A percentile compares a stretch with the other conserved stretches of the same genome.
These are phyloP conservation scores for Calocera cornea DNA, from an alignment of 768 basidiomycete species.

Conservation along the genomic window DNA sequence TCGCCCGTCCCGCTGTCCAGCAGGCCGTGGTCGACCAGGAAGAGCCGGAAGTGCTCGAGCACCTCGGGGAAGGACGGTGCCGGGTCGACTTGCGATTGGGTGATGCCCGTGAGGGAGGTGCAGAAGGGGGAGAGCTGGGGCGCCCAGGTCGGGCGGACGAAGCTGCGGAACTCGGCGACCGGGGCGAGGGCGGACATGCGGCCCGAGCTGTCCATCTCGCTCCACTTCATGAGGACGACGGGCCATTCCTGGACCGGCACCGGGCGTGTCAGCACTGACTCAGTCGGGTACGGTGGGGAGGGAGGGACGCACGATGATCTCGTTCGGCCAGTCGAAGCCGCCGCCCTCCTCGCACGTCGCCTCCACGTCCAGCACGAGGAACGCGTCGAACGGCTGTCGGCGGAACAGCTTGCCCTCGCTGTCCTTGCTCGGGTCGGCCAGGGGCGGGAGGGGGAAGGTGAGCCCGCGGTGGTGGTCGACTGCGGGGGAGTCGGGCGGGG, in stretches of 20 bases:
- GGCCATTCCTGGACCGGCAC: slow-evolving; percentile 76
- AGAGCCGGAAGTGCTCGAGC: slow-evolving; percentile 45
- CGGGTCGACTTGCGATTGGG: slow-evolving; percentile 71
- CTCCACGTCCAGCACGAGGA: slow-evolving; percentile 82
- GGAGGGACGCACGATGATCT: slow-evolving; percentile 67
- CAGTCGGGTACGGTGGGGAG: not conserved
- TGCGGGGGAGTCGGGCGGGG: not conserved
- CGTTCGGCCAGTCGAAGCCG: slow-evolving; percentile 77
- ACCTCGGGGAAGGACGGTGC: slow-evolving; percentile 67
- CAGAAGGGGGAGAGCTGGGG: slow-evolving; percentile 76
- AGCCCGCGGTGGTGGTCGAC: not conserved
- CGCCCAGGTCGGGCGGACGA: slow-evolving; percentile 77
- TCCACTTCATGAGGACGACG: slow-evolving; percentile 77
- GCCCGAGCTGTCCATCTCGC: slow-evolving; percentile 40
- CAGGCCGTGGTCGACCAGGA: slow-evolving; percentile 58
- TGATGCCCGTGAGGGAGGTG: slow-evolving; percentile 76
- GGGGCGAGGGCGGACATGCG: slow-evolving; percentile 47
- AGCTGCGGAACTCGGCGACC: slow-evolving; percentile 73
- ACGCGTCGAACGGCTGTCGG: slow-evolving; percentile 50
- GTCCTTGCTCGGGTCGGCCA: not conserved
- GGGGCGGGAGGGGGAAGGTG: not conserved
- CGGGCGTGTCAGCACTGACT: slow-evolving; percentile 63
- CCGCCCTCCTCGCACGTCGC: slow-evolving; percentile 62
- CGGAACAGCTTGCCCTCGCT: not conserved
- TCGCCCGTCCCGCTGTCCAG: slow-evolving; percentile 26